phyloP scores from a whole-genome alignment of 2,329 filamentous ascomycete genomes.

The Colletotrichum salicis region DNA sequence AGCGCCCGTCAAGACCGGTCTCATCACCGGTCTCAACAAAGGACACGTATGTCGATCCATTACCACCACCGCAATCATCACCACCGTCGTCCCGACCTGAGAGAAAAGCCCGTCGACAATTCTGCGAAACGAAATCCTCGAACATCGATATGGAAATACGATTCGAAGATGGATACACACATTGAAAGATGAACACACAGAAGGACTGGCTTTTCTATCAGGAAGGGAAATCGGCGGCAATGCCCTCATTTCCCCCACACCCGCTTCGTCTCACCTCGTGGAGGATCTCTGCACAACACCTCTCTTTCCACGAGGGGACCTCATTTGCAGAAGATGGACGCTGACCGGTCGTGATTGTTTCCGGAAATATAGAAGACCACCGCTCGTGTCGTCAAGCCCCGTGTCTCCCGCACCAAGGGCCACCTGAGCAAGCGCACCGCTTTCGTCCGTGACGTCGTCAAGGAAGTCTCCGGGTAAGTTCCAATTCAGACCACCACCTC shows the following conservation, averaged over 20 bases:
- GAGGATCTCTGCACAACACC: conserved; percentile 71
- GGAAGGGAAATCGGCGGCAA: not conserved
- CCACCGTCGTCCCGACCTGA: conserved; percentile 14
- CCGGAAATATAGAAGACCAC: conserved; percentile 78
- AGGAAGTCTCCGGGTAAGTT: conserved; percentile 94
- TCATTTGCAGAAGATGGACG: conserved; percentile 69
- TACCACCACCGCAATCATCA: not conserved
- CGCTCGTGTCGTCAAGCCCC: conserved; percentile 79
- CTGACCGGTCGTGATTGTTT: conserved; percentile 58
- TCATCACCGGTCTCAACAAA: conserved; percentile 71
- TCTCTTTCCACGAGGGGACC: conserved; percentile 43
- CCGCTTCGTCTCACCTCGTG: conserved; percentile 73
- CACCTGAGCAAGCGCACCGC: conserved; percentile 96
- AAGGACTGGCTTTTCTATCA: not conserved
- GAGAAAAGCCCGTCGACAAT: not conserved
- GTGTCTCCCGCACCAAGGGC: conserved; percentile 89
- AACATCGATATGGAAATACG: not conserved
- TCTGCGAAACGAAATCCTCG: conserved; percentile 9
- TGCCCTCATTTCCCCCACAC: not conserved
- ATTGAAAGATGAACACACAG: not conserved
- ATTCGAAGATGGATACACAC: not conserved
- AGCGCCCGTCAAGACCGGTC: conserved; percentile 66
- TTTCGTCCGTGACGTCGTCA: conserved; percentile 97
- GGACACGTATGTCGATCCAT: conserved; percentile 68
- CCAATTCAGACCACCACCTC: not conserved